Conservation (phyloP, 257 asterid genomes). For the Parsonsia alboflavescens region DNA sequence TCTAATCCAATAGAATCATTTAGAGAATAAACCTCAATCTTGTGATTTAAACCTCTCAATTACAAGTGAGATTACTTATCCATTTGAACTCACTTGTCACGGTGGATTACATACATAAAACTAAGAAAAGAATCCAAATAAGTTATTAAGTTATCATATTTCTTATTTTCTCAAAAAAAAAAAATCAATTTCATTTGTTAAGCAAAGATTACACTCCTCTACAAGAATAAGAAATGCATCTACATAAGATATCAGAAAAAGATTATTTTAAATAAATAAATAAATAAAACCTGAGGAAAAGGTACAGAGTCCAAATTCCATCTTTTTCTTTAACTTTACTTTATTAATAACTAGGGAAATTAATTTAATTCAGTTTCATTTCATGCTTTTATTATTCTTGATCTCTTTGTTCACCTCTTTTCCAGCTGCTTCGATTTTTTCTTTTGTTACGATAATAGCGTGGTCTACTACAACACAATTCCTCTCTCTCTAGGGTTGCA, state of each 20-base stretch:
- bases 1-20: too few relatives aligned
- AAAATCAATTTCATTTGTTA: too few relatives aligned
- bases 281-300: background rate
- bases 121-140: too few relatives aligned
- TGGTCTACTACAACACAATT: background rate
- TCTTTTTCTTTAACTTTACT: background rate
- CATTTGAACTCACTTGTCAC: too few relatives aligned
- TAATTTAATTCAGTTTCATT: background rate
- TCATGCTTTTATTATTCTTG: background rate
- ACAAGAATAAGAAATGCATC: too few relatives aligned
- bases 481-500: conserved; percentile 6
- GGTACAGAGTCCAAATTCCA: background rate
- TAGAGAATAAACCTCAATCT: too few relatives aligned
- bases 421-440: background rate
- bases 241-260: background rate
- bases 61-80: too few relatives aligned
- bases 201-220: too few relatives aligned
- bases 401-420: background rate
- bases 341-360: conserved; percentile 1
- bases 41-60: too few relatives aligned
- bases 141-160: too few relatives aligned
- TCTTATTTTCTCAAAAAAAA: too few relatives aligned
- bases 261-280: background rate
- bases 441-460: background rate
- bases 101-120: too few relatives aligned